A percentile compares a stretch with the other conserved stretches of the same genome.
phyloP scores from a whole-genome alignment of 2,329 filamentous ascomycete genomes.

The Monosporascus sp. region DNA sequence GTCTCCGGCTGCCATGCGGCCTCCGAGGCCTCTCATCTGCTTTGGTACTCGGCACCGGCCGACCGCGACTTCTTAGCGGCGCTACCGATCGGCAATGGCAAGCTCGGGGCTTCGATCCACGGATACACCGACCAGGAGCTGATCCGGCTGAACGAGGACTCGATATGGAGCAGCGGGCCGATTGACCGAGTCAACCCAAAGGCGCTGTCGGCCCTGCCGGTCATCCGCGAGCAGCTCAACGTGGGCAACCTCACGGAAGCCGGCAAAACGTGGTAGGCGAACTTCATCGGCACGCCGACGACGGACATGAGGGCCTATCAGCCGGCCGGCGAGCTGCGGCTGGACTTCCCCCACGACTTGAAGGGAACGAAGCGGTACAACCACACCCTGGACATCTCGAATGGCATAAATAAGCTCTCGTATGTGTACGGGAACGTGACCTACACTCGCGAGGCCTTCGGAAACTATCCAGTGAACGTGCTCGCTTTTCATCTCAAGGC shows the following conservation, averaged over 20 bases:
- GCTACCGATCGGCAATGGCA: constrained; percentile 36
- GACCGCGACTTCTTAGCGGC: constrained; percentile 8
- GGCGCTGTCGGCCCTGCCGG: constrained; percentile 24
- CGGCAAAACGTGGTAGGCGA: constrained; percentile 25
- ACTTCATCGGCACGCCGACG: constrained; percentile 31
- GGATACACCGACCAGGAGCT: constrained; percentile 32
- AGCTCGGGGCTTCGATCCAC: constrained; percentile 30
- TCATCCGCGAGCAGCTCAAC: constrained; percentile 28
- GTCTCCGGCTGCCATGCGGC: background rate
- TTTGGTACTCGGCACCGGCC: background rate
- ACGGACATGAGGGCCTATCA: constrained; percentile 33
- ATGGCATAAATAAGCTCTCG: constrained; percentile 24
- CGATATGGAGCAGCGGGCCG: constrained; percentile 33
- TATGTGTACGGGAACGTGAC: constrained; percentile 25
- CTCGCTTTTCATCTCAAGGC: constrained; percentile 23
- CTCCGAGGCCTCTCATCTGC: background rate
- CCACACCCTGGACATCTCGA: constrained; percentile 29
- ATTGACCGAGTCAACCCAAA: constrained; percentile 30
- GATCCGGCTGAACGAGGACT: constrained; percentile 36
- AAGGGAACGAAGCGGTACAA: constrained; percentile 23
- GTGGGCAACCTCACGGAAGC: constrained; percentile 29
- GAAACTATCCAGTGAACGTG: constrained; percentile 29
- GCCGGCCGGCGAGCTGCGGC: constrained; percentile 15
- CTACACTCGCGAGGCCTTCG: constrained; percentile 28
- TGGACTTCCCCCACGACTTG: constrained; percentile 24